Evolutionary conservation across 2,329 filamentous ascomycete species (phyloP).

Genomic region (Ophiocordyceps sinensis): DNA sequence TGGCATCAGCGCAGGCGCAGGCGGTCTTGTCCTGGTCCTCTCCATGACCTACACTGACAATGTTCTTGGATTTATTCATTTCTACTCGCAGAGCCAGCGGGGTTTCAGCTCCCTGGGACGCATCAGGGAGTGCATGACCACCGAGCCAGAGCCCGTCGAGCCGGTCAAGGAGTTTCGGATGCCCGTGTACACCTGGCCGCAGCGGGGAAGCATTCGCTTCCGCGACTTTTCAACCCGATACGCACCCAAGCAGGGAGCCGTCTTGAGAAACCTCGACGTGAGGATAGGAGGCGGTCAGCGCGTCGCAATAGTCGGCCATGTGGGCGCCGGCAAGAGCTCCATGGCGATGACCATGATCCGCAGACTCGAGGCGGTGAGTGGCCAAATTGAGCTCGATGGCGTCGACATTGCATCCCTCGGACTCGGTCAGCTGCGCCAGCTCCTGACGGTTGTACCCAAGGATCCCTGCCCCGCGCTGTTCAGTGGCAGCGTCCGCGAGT

Average conservation of each 20-base stretch:
- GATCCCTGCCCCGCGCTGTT: constrained; percentile 39
- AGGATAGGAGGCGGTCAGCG: constrained; percentile 1
- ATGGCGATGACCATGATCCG: constrained; percentile 28
- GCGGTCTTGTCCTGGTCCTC: not conserved
- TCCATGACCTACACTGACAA: not conserved
- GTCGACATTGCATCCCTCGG: constrained; percentile 24
- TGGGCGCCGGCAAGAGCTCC: constrained; percentile 65
- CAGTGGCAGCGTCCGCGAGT: constrained; percentile 41
- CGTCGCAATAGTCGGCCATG: constrained; percentile 52
- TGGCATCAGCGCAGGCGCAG: not conserved
- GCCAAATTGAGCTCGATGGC: constrained; percentile 7
- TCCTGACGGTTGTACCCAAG: constrained; percentile 44
- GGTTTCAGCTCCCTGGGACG: not conserved
- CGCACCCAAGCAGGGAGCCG: not conserved
- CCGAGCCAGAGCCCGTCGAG: not conserved
- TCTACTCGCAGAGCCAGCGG: not conserved
- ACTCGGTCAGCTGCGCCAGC: constrained; percentile 26
- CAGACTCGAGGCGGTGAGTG: not conserved
- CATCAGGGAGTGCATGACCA: not conserved
- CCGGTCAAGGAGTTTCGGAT: not conserved
- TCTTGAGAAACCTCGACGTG: constrained; percentile 1
- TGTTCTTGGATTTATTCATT: not conserved
- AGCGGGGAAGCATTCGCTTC: constrained; percentile 1
- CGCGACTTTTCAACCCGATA: constrained; percentile 2
- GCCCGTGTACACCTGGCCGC: not conserved